Evolutionary conservation across 2,329 filamentous ascomycete species (phyloP).

Genomic region (Exophiala lecanii-corni): DNA sequence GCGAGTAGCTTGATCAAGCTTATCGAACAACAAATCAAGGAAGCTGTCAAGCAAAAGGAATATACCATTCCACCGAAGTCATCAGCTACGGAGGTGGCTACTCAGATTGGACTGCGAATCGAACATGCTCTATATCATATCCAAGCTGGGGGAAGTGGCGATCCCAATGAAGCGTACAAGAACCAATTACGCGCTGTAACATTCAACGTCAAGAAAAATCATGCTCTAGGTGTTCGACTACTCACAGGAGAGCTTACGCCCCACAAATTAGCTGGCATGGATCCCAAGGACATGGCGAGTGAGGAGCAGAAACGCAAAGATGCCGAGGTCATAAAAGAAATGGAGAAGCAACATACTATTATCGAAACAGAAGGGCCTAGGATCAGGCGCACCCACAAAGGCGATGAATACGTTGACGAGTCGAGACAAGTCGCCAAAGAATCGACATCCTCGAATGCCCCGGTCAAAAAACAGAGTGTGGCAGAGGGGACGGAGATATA

Average conservation of each 20-base stretch:
- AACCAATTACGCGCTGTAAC: constrained; percentile 68
- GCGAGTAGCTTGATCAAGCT: constrained; percentile 68
- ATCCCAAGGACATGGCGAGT: constrained; percentile 82
- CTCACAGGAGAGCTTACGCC: constrained; percentile 69
- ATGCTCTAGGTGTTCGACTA: constrained; percentile 69
- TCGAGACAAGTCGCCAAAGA: constrained; percentile 53
- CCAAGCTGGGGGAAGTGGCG: constrained; percentile 46
- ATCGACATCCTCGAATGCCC: constrained; percentile 44
- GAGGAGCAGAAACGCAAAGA: constrained; percentile 72
- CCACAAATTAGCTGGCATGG: constrained; percentile 79
- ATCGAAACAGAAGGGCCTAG: constrained; percentile 67
- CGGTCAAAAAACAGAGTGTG: constrained; percentile 33
- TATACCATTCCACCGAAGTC: constrained; percentile 61
- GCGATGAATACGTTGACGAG: constrained; percentile 81
- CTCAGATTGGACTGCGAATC: constrained; percentile 70
- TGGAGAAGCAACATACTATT: constrained; percentile 67
- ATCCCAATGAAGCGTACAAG: constrained; percentile 53
- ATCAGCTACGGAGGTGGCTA: constrained; percentile 60
- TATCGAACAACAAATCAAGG: constrained; percentile 61
- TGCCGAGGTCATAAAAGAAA: constrained; percentile 51
- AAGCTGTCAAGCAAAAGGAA: constrained; percentile 61
- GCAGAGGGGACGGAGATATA: constrained; percentile 33
- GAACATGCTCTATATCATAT: constrained; percentile 63
- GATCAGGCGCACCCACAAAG: constrained; percentile 87
- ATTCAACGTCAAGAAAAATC: constrained; percentile 86